Evolutionary conservation across 169 alveolate genomes (phyloP), one percentile per base, ranked within the genome.

Genomic region (Eimeria sp.): DNA sequence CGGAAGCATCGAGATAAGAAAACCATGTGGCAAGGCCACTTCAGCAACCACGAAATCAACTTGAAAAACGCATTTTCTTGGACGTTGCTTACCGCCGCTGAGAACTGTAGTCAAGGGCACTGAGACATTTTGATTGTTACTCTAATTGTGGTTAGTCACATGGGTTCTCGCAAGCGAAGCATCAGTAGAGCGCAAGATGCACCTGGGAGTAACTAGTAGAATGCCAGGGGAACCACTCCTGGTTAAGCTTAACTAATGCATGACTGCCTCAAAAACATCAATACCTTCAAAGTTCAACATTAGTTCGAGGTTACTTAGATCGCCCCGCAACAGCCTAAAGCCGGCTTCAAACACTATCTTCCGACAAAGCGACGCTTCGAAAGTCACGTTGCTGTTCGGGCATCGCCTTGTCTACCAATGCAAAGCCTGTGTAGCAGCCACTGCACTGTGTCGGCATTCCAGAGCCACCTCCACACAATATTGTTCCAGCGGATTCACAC

Each of bases 351-450:
- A 49, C 70, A 51, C 73, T 61, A 54, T 83, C 70, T 30, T 14
- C 76, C 75, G 27, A 83, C 91, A 54, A 83, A 45, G 65, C 61
- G 54, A 83, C 75, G 82, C 80, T 86, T 63, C 76, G 82, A 86
- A 63, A 30, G 93, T 86, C 93, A 43, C 70, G 40, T 63, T 86
- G 27, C 45, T 34, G 67, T 86, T 6, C n/a, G n/a, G 25, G 40
- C 80, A 61, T 63, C 78, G 80, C 93, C 82, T 61, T 86, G 82
- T 16, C 82, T 49, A 82, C 47, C 90, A 61, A 61, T 30, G 93
- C 57, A 63, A 61, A 61, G 80, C 93, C 93, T 86, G 14, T 43
- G 18, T 20, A 27, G 6, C 93, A n/a, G 80, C 93, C 76, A 49
- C 80, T 61, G 20, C 45, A n/a, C 61, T 86, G 78, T 20, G 51